Evolutionary conservation across 164 flowering plant genomes (phyloP), one percentile per base, ranked within the genome.

Genomic region (Tetrastigma voinierianum): DNA sequence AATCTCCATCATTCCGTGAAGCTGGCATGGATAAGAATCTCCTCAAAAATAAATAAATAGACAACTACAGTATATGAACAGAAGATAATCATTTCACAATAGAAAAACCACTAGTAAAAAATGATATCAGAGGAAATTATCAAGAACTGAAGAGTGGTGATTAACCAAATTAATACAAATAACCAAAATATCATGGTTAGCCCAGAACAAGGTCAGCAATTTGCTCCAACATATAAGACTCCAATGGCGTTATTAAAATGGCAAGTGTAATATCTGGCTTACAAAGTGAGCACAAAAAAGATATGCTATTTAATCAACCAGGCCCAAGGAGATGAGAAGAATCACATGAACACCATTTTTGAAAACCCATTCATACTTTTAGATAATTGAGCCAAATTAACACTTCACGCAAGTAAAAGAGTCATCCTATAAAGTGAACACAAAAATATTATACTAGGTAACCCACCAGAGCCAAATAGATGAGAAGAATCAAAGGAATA

Each of bases 1-100:
- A 81, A 54, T 81, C 82, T 61, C 85, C 82, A 48, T 77, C 84
- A 54, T 68, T 77, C 49, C 75, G 67, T 44, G 81, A 64, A 77
- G 65, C 84, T 81, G 68, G 62, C 57, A 78, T 4, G 16, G 18
- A 61, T n/a, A 69, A 60, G 23, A n/a, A 32, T 32, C 40, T 32
- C 40, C 40, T 32, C 40, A 32, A 32, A 32, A 32, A 32, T 2
- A 32, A 32, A 4, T 4, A 32, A 32, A 32, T 4, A 32, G 6
- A 32, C 40, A 32, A 32, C 40, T 32, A 32, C 40, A 32, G 40
- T 32, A 7, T 7, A 32, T 32, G 40, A 32, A 32, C 40, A 32
- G 40, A 32, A 32, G 40, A 32, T 3, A 32, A 32, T 7, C 40
- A 32, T 32, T 32, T 32, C 40, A 32, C 40, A 32, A 32, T 32